Evolutionary conservation across 768 basidiomycete species (phyloP).

Genomic region (Auriscalpium microsporum): DNA sequence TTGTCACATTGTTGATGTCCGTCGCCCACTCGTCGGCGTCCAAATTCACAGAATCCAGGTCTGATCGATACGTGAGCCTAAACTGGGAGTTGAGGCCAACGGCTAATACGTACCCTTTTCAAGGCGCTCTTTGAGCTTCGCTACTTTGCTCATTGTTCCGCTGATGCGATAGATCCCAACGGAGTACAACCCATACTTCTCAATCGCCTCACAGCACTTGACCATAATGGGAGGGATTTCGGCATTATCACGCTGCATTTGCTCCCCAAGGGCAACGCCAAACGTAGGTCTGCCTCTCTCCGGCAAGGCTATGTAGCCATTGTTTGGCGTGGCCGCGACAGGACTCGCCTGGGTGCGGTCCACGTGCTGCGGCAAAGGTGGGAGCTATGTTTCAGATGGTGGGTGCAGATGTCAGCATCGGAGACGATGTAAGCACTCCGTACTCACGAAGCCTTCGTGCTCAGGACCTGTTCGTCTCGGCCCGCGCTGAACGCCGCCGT

Average conservation of each 20-base stretch:
- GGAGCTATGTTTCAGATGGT: constrained; percentile 2
- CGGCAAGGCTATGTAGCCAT: constrained; percentile 25
- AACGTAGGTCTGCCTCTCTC: constrained; percentile 80
- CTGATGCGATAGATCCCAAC: constrained; percentile 93
- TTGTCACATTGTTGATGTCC: constrained; percentile 95
- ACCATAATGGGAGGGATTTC: constrained; percentile 84
- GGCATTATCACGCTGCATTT: constrained; percentile 83
- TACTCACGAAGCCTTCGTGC: constrained; percentile 91
- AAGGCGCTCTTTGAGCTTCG: constrained; percentile 69
- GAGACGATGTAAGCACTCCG: too few relatives aligned
- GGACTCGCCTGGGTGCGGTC: constrained; percentile 56
- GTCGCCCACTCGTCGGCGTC: constrained; percentile 83
- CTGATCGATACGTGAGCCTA: constrained; percentile 26
- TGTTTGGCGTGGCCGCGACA: constrained; percentile 28
- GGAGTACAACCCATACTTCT: constrained; percentile 73
- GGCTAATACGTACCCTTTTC: constrained; percentile 60
- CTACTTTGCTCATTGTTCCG: constrained; percentile 83
- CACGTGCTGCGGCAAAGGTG: constrained; percentile 6
- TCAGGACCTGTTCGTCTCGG: constrained; percentile 82
- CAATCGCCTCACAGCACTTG: constrained; percentile 88
- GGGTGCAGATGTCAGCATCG: too few relatives aligned
- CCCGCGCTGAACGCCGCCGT: constrained; percentile 57
- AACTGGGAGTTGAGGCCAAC: background rate
- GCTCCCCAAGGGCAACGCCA: constrained; percentile 85
- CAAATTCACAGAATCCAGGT: constrained; percentile 81